These are phyloP conservation scores for Monosporozyma siamensis DNA, from an alignment of 805 yeast genomes.

Conservation along the genomic window DNA sequence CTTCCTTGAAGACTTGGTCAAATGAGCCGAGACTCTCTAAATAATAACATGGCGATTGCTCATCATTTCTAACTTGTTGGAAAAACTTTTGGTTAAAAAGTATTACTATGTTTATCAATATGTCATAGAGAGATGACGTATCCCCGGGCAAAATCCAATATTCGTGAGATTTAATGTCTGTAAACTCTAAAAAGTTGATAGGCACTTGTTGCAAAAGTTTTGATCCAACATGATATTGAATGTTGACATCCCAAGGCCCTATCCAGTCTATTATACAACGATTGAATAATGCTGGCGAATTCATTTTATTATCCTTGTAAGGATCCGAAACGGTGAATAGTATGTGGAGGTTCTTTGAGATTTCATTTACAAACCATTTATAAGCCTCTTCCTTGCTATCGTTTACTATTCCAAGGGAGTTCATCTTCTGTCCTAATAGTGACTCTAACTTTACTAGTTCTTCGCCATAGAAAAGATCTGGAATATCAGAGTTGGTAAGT, in stretches of 20 bases:
- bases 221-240: conserved; percentile 44
- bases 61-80: conserved; percentile 1
- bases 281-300: conserved; percentile 85
- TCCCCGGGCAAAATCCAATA: conserved; percentile 7
- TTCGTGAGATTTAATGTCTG: conserved; percentile 25
- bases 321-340: conserved; percentile 65
- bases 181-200: conserved; percentile 39
- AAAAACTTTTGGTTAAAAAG: conserved; percentile 34
- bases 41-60: conserved; percentile 45
- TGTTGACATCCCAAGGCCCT: conserved; percentile 64
- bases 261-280: conserved; percentile 84
- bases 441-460: conserved; percentile 42
- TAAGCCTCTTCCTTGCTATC: conserved; percentile 64
- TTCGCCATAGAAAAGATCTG: conserved; percentile 78
- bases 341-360: conserved; percentile 69
- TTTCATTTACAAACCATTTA: conserved; percentile 61
- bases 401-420: conserved; percentile 49
- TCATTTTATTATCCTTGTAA: conserved; percentile 33
- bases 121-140: conserved; percentile 32
- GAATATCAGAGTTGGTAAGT: conserved; percentile 88
- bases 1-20: conserved; percentile 32
- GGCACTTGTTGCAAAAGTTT: conserved; percentile 39
- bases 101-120: conserved; percentile 39
- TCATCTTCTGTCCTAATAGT: conserved; percentile 45
- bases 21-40: conserved; percentile 43